Evolutionary conservation across 2,329 filamentous ascomycete genomes (phyloP).

Genomic region (Onygenales sp.): DNA sequence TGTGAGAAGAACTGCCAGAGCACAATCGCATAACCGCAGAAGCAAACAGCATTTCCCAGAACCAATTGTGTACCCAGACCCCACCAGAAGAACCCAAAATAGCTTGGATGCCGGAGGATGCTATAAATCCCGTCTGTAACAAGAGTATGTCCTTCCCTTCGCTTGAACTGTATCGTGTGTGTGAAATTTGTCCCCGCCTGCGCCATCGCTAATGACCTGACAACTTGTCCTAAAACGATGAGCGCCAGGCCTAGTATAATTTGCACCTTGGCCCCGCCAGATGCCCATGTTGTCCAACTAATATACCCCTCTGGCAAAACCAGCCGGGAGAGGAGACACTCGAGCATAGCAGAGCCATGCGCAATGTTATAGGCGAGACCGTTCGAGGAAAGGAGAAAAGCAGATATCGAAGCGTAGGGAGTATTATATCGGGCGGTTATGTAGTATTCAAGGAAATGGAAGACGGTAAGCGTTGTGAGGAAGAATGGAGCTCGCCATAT

Average conservation of each 20-base stretch:
- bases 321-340: slow-evolving; percentile 47
- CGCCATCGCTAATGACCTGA: slow-evolving; percentile 76
- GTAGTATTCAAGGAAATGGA: slow-evolving; percentile 97
- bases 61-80: slow-evolving; percentile 87
- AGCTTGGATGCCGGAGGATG: slow-evolving; percentile 72
- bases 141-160: slow-evolving; percentile 64
- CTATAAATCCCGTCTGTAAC: slow-evolving; percentile 75
- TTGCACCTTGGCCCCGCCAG: slow-evolving; percentile 21
- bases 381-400: slow-evolving; percentile 78
- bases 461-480: slow-evolving; percentile 55
- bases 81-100: slow-evolving; percentile 99
- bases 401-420: slow-evolving; percentile 56
- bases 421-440: slow-evolving; percentile 81
- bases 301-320: slow-evolving; percentile 35
- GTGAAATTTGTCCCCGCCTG: slow-evolving; percentile 89
- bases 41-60: slow-evolving; percentile 73
- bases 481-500: slow-evolving; percentile 51
- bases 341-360: slow-evolving; percentile 62
- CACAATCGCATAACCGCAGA: slow-evolving; percentile 61
- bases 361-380: slow-evolving; percentile 77
- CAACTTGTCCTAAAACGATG: slow-evolving; percentile 60
- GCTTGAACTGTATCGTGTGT: slow-evolving; percentile 64
- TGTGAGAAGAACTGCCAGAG: slow-evolving; percentile 77
- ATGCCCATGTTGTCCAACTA: slow-evolving; percentile 33
- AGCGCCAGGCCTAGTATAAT: slow-evolving; percentile 51